A percentile compares a stretch with the other conserved stretches of the same genome.
Evolutionary conservation across 306 rosid genomes (phyloP).

Genomic region (Medicago lupulina): DNA sequence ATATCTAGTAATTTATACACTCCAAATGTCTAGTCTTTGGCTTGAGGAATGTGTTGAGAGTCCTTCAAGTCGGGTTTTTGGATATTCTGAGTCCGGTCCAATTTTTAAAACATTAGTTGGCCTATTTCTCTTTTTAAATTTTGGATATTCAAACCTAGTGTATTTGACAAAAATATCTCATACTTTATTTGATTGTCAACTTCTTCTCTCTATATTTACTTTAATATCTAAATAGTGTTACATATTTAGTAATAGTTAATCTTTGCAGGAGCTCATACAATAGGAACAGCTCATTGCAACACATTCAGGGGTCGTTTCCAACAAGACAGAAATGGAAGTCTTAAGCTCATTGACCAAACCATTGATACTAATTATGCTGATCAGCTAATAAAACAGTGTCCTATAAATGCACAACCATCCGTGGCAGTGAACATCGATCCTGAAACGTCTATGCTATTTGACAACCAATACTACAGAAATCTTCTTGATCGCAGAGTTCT

Average conservation of each 20-base stretch:
- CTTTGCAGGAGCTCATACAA: slow-evolving; percentile 82
- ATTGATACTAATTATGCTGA: slow-evolving; percentile 69
- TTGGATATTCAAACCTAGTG: too few relatives aligned
- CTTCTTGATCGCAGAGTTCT: slow-evolving; percentile 62
- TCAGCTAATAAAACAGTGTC: slow-evolving; percentile 63
- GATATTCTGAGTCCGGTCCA: too few relatives aligned
- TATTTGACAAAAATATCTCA: too few relatives aligned
- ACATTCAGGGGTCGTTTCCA: slow-evolving; percentile 74
- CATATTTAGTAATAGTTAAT: slow-evolving; percentile 8
- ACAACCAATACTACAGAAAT: slow-evolving; percentile 74
- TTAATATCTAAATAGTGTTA: not conserved
- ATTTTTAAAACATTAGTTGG: too few relatives aligned
- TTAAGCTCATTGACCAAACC: slow-evolving; percentile 60
- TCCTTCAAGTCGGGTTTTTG: too few relatives aligned
- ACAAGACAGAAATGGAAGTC: slow-evolving; percentile 60
- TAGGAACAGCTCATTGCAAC: slow-evolving; percentile 78
- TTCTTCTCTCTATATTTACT: not conserved
- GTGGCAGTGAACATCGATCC: slow-evolving; percentile 74
- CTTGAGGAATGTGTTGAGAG: too few relatives aligned
- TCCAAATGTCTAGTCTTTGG: not conserved
- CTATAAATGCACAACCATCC: slow-evolving; percentile 47
- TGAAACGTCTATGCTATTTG: slow-evolving; percentile 64
- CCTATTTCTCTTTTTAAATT: too few relatives aligned
- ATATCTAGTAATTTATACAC: not conserved
- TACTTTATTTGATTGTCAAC: too few relatives aligned